phyloP scores from a whole-genome alignment of 805 yeast genomes.

The Metschnikowia noctiluminum region DNA sequence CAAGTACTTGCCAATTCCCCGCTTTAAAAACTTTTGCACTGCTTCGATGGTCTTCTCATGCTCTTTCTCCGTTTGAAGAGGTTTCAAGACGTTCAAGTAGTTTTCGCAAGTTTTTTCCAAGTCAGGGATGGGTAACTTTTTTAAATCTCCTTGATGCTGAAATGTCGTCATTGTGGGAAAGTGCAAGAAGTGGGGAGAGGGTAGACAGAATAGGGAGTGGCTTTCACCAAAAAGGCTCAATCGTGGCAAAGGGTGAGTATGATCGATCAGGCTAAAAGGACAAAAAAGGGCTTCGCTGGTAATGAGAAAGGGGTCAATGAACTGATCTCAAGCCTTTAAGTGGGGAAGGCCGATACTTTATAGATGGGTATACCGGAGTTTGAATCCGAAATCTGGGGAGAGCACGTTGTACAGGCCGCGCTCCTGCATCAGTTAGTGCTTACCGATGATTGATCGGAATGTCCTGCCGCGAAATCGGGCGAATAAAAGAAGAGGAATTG shows the following conservation, averaged over 20 bases:
- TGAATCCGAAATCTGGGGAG: slow-evolving; percentile 20
- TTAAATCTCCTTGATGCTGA: slow-evolving; percentile 54
- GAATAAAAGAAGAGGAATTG: not conserved
- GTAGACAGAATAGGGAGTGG: not conserved
- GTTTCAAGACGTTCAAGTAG: slow-evolving; percentile 66
- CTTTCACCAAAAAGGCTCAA: no score
- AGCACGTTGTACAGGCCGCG: not conserved
- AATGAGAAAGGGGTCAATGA: no score
- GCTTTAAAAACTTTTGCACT: slow-evolving; percentile 52
- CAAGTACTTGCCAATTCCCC: slow-evolving; percentile 49
- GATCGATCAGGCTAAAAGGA: not conserved
- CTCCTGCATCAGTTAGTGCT: not conserved
- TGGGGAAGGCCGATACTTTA: slow-evolving; percentile 4
- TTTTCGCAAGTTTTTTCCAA: slow-evolving; percentile 61
- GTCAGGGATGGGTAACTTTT: slow-evolving; percentile 78
- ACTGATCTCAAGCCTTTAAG: not conserved
- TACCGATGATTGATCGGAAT: slow-evolving; percentile 7
- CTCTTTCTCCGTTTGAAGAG: slow-evolving; percentile 77
- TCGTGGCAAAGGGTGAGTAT: not conserved
- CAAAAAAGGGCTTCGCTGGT: not conserved
- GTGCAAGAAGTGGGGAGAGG: not conserved
- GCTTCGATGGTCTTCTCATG: slow-evolving; percentile 58
- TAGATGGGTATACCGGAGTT: slow-evolving; percentile 8
- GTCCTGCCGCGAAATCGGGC: slow-evolving; percentile 1
- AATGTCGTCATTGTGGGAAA: slow-evolving; percentile 35